Conservation (phyloP, 2,329 filamentous ascomycete genomes). For the Phialophora chinensis region DNA sequence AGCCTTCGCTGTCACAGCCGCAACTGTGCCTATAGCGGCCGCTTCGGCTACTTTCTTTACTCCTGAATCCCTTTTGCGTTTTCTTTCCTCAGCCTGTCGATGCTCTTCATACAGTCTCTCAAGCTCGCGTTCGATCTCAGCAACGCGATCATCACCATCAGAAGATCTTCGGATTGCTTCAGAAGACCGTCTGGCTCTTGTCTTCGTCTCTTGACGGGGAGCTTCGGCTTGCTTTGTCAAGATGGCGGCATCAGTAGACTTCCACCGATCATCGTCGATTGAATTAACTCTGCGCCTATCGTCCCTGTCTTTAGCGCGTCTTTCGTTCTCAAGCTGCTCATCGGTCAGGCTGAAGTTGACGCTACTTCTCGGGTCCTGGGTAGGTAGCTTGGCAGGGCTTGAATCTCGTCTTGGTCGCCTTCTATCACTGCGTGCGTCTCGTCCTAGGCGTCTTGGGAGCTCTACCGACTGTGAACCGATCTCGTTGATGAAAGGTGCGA, state of each 20-base stretch:
- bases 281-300: conserved; percentile 38
- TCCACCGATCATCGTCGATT: conserved; percentile 37
- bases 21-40: conserved; percentile 52
- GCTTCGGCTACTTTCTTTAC: conserved; percentile 58
- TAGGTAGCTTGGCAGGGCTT: conserved; percentile 30
- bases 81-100: conserved; percentile 26
- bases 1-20: conserved; percentile 45
- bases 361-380: conserved; percentile 55
- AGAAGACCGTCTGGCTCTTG: conserved; percentile 11
- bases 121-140: conserved; percentile 39
- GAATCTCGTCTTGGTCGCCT: conserved; percentile 30
- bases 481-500: conserved; percentile 56
- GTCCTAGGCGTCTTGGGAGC: neutral
- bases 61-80: conserved; percentile 20
- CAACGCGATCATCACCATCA: conserved; percentile 30
- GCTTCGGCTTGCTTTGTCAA: neutral
- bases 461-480: conserved; percentile 1
- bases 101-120: conserved; percentile 37
- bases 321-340: conserved; percentile 60
- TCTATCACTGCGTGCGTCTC: neutral
- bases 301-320: conserved; percentile 41
- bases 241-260: conserved; percentile 20
- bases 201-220: neutral
- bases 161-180: conserved; percentile 13
- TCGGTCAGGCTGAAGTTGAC: conserved; percentile 65